Percentiles rank a stretch among this genome's conserved stretches.
Evolutionary conservation across 768 basidiomycete genomes (phyloP).

Genomic region (Kwoniella sp.): DNA sequence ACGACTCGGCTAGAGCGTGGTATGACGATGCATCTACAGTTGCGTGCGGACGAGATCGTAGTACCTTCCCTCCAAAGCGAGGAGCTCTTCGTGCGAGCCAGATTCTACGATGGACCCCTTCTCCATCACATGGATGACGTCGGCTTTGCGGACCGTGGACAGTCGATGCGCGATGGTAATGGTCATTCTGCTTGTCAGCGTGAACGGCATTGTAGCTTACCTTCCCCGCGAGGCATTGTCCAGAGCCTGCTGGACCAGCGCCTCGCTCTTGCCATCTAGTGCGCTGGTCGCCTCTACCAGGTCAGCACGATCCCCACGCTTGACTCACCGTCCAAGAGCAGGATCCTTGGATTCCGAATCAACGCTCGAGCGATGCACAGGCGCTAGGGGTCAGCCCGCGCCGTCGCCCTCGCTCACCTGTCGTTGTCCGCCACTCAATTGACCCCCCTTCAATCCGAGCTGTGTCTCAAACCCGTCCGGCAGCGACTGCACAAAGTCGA

Average conservation of each 20-base stretch:
- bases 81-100: constrained; percentile 44
- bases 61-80: constrained; percentile 38
- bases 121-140: constrained; percentile 46
- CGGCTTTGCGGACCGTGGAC: constrained; percentile 38
- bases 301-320: too few species aligned
- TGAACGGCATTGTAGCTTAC: too few species aligned
- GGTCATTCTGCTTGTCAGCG: constrained; percentile 27
- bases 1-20: too few species aligned
- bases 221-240: constrained; percentile 39
- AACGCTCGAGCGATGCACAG: constrained; percentile 48
- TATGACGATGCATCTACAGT: too few species aligned
- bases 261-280: constrained; percentile 42
- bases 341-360: constrained; percentile 42
- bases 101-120: constrained; percentile 39
- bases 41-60: constrained; percentile 37
- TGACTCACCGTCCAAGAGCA: constrained; percentile 39
- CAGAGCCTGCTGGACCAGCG: constrained; percentile 38
- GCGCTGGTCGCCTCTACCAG: constrained; percentile 37
- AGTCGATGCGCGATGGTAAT: constrained; percentile 48
- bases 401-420: constrained; percentile 20
- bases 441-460: constrained; percentile 45
- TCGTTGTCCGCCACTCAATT: constrained; percentile 43
- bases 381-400: constrained; percentile 16
- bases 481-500: constrained; percentile 31
- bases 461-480: constrained; percentile 40